Percentiles rank a stretch among this genome's conserved stretches.
Conservation (phyloP, 441 rosid species). For the Cnidoscolus chayamansa region DNA sequence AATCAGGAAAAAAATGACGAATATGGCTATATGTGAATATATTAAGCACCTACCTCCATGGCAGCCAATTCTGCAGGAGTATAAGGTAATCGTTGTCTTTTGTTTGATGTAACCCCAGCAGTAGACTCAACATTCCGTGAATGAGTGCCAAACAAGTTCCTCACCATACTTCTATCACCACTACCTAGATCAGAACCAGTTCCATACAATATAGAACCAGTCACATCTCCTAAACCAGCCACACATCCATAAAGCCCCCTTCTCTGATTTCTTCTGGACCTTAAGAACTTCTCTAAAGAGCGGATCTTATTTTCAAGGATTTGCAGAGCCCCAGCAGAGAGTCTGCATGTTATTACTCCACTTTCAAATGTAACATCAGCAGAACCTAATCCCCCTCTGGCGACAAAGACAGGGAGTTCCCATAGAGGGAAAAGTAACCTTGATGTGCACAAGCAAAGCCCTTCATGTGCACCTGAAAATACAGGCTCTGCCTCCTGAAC, state of each 20-base stretch:
- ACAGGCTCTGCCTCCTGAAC: conserved; percentile 97
- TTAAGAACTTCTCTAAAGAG: conserved; percentile 76
- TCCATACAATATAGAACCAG: conserved; percentile 89
- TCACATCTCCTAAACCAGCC: conserved; percentile 82
- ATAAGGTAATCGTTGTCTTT: conserved; percentile 78
- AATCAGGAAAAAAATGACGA: conserved; percentile 8
- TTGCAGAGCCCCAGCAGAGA: conserved; percentile 73
- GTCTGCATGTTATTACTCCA: conserved; percentile 67
- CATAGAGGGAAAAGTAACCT: conserved; percentile 89
- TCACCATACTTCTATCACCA: conserved; percentile 66
- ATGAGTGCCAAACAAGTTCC: conserved; percentile 74
- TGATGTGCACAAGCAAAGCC: conserved; percentile 88
- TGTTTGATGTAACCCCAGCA: conserved; percentile 61
- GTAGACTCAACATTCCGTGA: conserved; percentile 51
- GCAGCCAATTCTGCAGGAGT: conserved; percentile 93
- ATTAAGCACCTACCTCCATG: conserved; percentile 59
- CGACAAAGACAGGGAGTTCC: conserved; percentile 82
- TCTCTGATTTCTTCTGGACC: conserved; percentile 87
- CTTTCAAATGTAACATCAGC: conserved; percentile 46
- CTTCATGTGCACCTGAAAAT: conserved; percentile 93
- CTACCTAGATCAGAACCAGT: conserved; percentile 58
- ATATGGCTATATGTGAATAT: conserved; percentile 17
- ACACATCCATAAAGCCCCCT: conserved; percentile 96
- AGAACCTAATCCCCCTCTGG: conserved; percentile 43
- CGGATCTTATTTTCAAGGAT: conserved; percentile 83